Base-by-base conservation (phyloP, 176 grass and related monocot genomes). In the Puccinellia tenuiflora region DNA sequence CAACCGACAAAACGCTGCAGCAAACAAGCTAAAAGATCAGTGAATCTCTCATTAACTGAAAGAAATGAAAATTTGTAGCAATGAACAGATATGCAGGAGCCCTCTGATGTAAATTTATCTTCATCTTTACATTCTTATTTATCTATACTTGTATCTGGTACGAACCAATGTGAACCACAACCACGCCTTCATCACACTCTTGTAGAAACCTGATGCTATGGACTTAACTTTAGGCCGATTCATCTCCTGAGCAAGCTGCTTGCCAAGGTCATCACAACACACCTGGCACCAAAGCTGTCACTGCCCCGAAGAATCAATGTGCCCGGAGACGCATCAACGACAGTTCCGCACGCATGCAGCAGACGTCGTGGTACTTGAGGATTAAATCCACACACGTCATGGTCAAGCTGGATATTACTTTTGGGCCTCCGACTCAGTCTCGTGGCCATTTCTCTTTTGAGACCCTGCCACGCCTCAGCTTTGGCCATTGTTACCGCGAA, bases 1-100 rank as follows among this genome's bases (percentile, higher is more conserved):
- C 92, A 88, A 94, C 92, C 8, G 96, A 95, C 35, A 98, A 56
- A 77, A 98, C 96, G 15, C 95, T 98, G 84, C 63, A 90, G 83
- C 50, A 77, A 73, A 77, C 5, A 85, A 61, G 42, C 34, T 53
- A 85, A 85, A 28, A 82, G 4, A 31, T 85, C 51, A 78, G 30
- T 26, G 37, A 68, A 84, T 13, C 37, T 72, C 39, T 30, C 42
- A 83, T 46, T 61, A 18, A 50, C 54, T 37, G 4, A 47, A 17
- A 13, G 56, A 42, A 74, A 55, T 18, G 10, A 83, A 52, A 73
- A 52, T 13, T 18, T 42, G 12, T 76, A 64, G 9, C 43, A 88
- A 30, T 63, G 17, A 83, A 14, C 12, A 16, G 9, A 48, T 73
- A 25, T 83, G 56, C 25, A 69, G 39, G 45, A 59, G 17, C 14